Base-by-base conservation (phyloP, 495 filamentous ascomycete species). In the Podospora didyma region DNA sequence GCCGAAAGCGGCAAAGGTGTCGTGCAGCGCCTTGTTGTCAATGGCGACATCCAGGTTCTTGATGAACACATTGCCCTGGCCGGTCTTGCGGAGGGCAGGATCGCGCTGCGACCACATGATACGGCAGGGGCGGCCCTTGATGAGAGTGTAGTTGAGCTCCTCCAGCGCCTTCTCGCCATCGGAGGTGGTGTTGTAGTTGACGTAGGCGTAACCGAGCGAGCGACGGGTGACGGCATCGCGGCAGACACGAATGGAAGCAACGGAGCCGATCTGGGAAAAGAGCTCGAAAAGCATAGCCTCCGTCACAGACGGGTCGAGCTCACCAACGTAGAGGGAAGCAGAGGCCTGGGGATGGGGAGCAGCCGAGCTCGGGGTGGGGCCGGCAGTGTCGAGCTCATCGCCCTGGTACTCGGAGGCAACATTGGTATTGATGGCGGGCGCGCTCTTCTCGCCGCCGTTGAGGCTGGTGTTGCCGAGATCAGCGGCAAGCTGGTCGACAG, bases 61-160 rank as follows among this genome's bases (percentile, higher is more conserved):
- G 86, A 99, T 99, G 83, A 99, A 99, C 65, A 99, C 92, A 70
- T 99, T 99, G 70, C 94, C 94, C 76, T 97, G 92, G 62, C 94
- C 94, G 65, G 92, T 99, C 87, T 99, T 99, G 78, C 94, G 94
- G 67, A 97, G 83, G 71, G 93, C 94, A 62, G 94, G 94, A 76
- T 99, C 94, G 76, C 94, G 94, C 82, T 99, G 94, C 57, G 95
- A 97, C 94, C 94, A 99, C 94, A 99, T 99, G 82, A 99, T 99
- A 74, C 94, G 94, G 86, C 95, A 97, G 34, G 94, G 93, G 72
- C 90, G 91, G 66, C 90, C 90, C 85, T 97, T 97, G 82, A 99
- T 97, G 62, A 96, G 79, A 57, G 95, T 99, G 80, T 99, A 99
- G 85, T 99, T 99, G 58, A 99, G 85, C 76, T 99, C 94, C 78